These are phyloP conservation scores for Hymenoscyphus linearis DNA, from an alignment of 2,329 filamentous ascomycete species.

Conservation along the genomic window DNA sequence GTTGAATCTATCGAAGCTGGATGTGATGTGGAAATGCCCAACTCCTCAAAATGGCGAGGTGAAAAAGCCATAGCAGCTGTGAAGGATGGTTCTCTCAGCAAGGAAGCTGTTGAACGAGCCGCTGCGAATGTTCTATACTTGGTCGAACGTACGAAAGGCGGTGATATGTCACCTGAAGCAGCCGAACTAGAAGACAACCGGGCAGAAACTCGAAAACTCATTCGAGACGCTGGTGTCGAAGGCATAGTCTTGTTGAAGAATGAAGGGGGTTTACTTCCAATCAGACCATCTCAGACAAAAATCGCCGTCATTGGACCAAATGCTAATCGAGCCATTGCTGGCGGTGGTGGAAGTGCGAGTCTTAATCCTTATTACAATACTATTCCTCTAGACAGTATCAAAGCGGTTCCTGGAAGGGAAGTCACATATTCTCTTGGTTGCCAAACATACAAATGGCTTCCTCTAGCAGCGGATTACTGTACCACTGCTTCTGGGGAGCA, in stretches of 20 bases:
- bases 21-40: conserved; percentile 54
- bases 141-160: conserved; percentile 56
- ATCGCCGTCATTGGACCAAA: conserved; percentile 65
- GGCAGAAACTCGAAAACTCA: conserved; percentile 53
- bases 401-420: conserved; percentile 46
- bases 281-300: conserved; percentile 48
- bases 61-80: conserved; percentile 52
- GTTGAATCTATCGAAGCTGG: conserved; percentile 50
- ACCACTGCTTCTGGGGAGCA: conserved; percentile 50
- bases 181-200: conserved; percentile 52
- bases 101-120: conserved; percentile 49
- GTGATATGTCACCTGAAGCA: conserved; percentile 51
- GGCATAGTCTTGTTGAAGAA: conserved; percentile 63
- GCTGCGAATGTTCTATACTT: conserved; percentile 55
- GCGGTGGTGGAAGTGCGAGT: conserved; percentile 62
- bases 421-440: conserved; percentile 57
- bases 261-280: conserved; percentile 51
- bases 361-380: conserved; percentile 65
- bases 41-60: conserved; percentile 49
- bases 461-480: conserved; percentile 55
- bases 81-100: conserved; percentile 42
- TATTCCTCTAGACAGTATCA: conserved; percentile 59
- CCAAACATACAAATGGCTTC: conserved; percentile 61
- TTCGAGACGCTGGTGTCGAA: conserved; percentile 55
- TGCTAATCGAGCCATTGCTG: conserved; percentile 61